These are phyloP conservation scores for Pinus taeda DNA, from an alignment of 75 land plant genomes.

Conservation along the genomic window DNA sequence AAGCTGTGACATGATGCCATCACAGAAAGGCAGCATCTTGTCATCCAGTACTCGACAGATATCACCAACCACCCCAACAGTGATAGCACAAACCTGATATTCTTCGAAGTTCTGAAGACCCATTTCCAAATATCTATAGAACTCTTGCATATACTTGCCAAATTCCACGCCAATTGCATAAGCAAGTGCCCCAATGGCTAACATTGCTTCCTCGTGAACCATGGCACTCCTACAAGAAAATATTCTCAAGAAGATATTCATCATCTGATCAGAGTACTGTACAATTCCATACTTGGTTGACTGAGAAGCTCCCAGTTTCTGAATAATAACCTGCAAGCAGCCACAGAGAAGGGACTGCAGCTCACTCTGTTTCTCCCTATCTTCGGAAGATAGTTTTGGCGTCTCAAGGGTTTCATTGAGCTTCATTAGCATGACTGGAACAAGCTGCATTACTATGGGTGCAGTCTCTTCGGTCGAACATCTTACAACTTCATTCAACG, in stretches of 20 bases:
- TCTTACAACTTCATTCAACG: slow-evolving; percentile 64
- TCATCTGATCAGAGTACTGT: slow-evolving; percentile 67
- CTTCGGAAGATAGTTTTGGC: slow-evolving; percentile 52
- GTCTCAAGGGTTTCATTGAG: slow-evolving; percentile 46
- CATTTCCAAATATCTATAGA: slow-evolving; percentile 67
- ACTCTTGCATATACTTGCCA: slow-evolving; percentile 70
- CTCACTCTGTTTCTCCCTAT: slow-evolving; percentile 65
- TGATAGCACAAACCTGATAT: slow-evolving; percentile 72
- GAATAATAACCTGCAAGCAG: slow-evolving; percentile 67
- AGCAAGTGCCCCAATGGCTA: slow-evolving; percentile 78
- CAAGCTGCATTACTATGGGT: slow-evolving; percentile 37
- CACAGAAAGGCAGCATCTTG: slow-evolving; percentile 60
- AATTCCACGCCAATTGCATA: slow-evolving; percentile 65
- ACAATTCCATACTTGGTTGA: slow-evolving; percentile 39
- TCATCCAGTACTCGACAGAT: slow-evolving; percentile 56
- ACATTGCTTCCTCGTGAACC: slow-evolving; percentile 82
- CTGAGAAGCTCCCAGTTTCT: slow-evolving; percentile 50
- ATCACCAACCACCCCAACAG: slow-evolving; percentile 81
- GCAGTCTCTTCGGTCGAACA: slow-evolving; percentile 51
- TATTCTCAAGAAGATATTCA: slow-evolving; percentile 54
- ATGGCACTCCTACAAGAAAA: slow-evolving; percentile 74
- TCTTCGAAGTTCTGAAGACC: slow-evolving; percentile 79
- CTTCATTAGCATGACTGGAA: slow-evolving; percentile 55
- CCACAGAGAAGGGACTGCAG: slow-evolving; percentile 73
- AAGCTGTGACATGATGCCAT: slow-evolving; percentile 74